Base-by-base conservation (phyloP, 805 yeast species). In the Tanozyma kutaoensis region DNA sequence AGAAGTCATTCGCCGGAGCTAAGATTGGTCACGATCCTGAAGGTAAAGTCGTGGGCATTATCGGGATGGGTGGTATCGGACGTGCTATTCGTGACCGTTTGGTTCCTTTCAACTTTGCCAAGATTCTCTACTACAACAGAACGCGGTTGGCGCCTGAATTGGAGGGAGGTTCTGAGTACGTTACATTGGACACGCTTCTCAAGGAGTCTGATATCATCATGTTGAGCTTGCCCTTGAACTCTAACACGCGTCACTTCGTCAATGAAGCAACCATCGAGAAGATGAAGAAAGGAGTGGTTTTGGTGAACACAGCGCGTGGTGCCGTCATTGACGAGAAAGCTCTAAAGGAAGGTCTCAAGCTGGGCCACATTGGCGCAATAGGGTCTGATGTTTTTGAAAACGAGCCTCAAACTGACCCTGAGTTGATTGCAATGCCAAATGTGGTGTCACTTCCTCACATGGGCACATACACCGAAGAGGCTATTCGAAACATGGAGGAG, bases 41-140 rank as follows among this genome's bases (percentile, higher is more conserved):
- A 35, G 82, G 81, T 7, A 76, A 76, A 44, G 62, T 62, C 12
- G 75, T 84, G 14, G 95, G 95, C 26, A 73, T 84, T 29, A 58
- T 78, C 28, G 95, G 95, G 11, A 65, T 84, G 69, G 95, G 95
- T 19, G 93, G 93, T 20, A 82, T 84, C 52, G 95, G 95, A 25
- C 69, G 85, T 32, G 79, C 81, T 17, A 72, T 84, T 28, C 64
- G 82, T 28, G 70, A 72, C 37, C 66, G 88, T 39, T 61, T 80
- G 35, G 52, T 55, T 37, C 86, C 88, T 7, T 82, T 84, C 50
- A 93, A 91, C 3, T 80, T 82, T 50, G 55, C 50, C 19, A 72
- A 69, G 40, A 69, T 78, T 36, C 50, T 76, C 21, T 84, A 84
- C 52, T 66, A 82, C 52, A 84, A 81, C 57, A 68, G 94, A 39